These are phyloP conservation scores for Podila horticola DNA, from an alignment of 192 early-diverging fungal genomes.

Conservation along the genomic window DNA sequence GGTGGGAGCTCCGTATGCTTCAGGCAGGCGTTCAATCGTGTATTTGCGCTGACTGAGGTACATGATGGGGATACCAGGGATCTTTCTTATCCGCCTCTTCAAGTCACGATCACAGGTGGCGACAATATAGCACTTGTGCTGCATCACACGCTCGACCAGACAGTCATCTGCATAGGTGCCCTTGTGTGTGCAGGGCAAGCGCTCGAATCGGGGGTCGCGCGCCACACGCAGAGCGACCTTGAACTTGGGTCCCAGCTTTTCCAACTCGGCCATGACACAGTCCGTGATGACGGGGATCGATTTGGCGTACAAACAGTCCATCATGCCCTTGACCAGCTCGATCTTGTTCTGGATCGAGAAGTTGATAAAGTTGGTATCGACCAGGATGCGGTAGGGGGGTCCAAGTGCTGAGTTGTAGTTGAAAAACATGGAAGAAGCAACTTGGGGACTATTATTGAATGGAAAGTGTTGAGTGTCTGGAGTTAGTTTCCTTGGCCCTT, in stretches of 20 bases:
- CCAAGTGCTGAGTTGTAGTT: slow-evolving; percentile 94
- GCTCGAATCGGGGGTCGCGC: slow-evolving; percentile 96
- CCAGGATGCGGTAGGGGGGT: slow-evolving; percentile 95
- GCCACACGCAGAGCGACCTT: slow-evolving; percentile 94
- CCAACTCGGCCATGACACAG: slow-evolving; percentile 98
- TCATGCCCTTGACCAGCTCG: slow-evolving; percentile 95
- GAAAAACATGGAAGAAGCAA: slow-evolving; percentile 96
- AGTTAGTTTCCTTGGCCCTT: not conserved
- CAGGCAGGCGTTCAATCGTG: slow-evolving; percentile 94
- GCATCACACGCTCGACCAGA: slow-evolving; percentile 88
- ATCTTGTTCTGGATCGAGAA: slow-evolving; percentile 99
- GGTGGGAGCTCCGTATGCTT: slow-evolving; percentile 61
- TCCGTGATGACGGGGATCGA: slow-evolving; percentile 98
- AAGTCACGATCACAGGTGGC: slow-evolving; percentile 98
- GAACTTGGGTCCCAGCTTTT: slow-evolving; percentile 97
- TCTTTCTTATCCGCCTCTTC: slow-evolving; percentile 93
- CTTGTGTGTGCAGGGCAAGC: slow-evolving; percentile 95
- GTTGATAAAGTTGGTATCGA: slow-evolving; percentile 99
- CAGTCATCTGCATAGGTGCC: slow-evolving; percentile 99
- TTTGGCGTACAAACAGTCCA: slow-evolving; percentile 99
- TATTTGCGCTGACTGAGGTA: slow-evolving; percentile 92
- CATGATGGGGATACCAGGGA: slow-evolving; percentile 98
- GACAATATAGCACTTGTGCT: slow-evolving; percentile 98
- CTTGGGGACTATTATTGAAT: slow-evolving; percentile 75
- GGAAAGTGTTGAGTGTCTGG: not conserved